Evolutionary conservation across 345 rosid species (phyloP), one percentile per base, ranked within the genome.

Genomic region (Hypericum androsaemum): DNA sequence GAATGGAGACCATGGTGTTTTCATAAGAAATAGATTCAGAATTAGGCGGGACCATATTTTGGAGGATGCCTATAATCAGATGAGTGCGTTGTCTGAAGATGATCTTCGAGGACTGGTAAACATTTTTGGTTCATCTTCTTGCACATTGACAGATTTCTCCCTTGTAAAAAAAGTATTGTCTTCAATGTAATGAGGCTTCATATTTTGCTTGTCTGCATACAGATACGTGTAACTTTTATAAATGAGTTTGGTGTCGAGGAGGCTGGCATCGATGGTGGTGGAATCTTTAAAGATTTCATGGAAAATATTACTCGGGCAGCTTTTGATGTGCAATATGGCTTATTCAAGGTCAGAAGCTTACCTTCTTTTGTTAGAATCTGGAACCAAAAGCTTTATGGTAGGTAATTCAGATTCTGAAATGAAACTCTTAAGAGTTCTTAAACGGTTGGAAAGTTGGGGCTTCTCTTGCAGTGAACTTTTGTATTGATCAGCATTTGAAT

Each of bases 221-320:
- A 92, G 99, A 88, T 92, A 66, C 99, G 99, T 8, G 97, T 92
- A 54, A 61, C 90, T 63, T 92, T 85, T 53, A 85, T 92, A 58
- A 92, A 92, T 65, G 99, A 92, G 75, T 80, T 85, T 62, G 99
- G 99, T 69, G 99, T 83, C 52, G 99, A 92, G 80, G 99, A 92
- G 75, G 99, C 99, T 77, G 99, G 99, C 52, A 88, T 92, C 60
- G 99, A 92, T 73, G 99, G 99, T 55, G 99, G 97, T 65, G 99
- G 97, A 50, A 92, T 92, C 71, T 92, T 92, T 74, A 92, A 92
- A 79, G 99, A 92, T 79, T 92, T 92, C 64, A 88, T 92, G 99
- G 97, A 92, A 66, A 92, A 92, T 62, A 92, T 92, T 53, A 80
- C 94, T 46, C 84, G 85, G 58, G 95, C 99, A 40, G 99, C 99